Evolutionary conservation across 495 filamentous ascomycete species (phyloP), one percentile per base, ranked within the genome.

Genomic region (Achaetomiella virescens): DNA sequence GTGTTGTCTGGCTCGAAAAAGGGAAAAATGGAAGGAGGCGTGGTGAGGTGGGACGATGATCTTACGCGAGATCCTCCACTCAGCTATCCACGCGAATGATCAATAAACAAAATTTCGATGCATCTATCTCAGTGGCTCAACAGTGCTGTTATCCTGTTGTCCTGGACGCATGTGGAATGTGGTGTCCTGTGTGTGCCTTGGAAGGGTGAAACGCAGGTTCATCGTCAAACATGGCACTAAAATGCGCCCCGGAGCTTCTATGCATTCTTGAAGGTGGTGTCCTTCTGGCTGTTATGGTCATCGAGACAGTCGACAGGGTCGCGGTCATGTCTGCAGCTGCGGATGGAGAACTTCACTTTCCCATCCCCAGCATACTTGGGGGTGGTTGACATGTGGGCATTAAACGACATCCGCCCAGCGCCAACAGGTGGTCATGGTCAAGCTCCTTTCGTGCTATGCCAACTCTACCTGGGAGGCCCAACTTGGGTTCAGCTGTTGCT

Each of bases 211-310:
- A 5, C 17, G 15, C 22, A 12, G 27, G n/a, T 22, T 47, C 10
- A n/a, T 38, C n/a, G 15, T 41, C 11, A 4, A 17, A 17, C 20
- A 41, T 29, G 35, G 20, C 7, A 50, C 18, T 54, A 51, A 50
- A 53, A 59, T 54, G 57, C 29, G n/a, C 31, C 43, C 6, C 7
- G 15, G 9, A 20, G 10, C 14, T 15, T 4, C 21, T 7, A 35
- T n/a, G 43, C 43, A 58, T 48, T 53, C 36, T 53, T 48, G 17
- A 18, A 36, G 15, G 20, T 25, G 17, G 14, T 24, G 8, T 21
- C 42, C 55, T 15, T 42, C 12, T 6, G 10, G 22, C 36, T 50
- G 46, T 57, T 56, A 45, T 57, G 38, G 18, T 20, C 27, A 7
- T 3, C 36, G 5, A 21, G 14, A 17, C 11, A 8, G 44, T 24